Base-by-base conservation (phyloP, 306 rosid genomes). In the Notholithocarpus densiflorus region DNA sequence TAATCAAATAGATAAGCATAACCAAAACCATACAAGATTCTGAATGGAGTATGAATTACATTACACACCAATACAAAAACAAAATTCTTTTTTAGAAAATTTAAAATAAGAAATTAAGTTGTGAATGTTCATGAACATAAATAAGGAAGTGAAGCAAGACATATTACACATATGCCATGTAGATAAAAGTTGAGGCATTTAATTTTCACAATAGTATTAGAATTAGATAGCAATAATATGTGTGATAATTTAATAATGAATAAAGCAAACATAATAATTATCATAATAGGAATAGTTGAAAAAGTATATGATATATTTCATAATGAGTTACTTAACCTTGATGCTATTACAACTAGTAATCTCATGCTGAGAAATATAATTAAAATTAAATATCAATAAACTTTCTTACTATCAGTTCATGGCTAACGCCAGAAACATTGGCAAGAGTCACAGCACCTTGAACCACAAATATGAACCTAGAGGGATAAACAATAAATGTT, bases 401-500 rank as follows among this genome's bases (percentile, higher is more conserved):
- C 59, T 52, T 73, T 69, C 82, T 80, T 72, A 95, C 99, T 89
- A 68, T 81, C 79, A 95, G 82, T 83, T 73, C 57, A 74, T 86
- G 82, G 72, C 77, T 77, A 65, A 9, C 32, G 26, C 86, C 87
- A 75, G 90, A 73, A 56, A 75, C 81, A 80, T 79, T 71, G 26
- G 85, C 76, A 70, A 95, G 88, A 20, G 79, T 85, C 78, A 91
- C 83, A 66, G 82, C 81, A 81, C 99, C 99, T 69, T 90, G 87
- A 77, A 95, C 87, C 82, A 95, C 97, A 90, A 95, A 95, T 84
- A 95, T 73, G 68, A 95, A 90, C 84, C 99, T 95, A 81, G 76
- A 18, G 48, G 69, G 75, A 82, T 10, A 73, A 80, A 81, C 75
- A 87, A 71, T 27, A 54, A 82, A 81, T 37, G 45, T 79, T 71